phyloP scores from a whole-genome alignment of 352 stramenopile species.

The Phytophthora pisi region DNA sequence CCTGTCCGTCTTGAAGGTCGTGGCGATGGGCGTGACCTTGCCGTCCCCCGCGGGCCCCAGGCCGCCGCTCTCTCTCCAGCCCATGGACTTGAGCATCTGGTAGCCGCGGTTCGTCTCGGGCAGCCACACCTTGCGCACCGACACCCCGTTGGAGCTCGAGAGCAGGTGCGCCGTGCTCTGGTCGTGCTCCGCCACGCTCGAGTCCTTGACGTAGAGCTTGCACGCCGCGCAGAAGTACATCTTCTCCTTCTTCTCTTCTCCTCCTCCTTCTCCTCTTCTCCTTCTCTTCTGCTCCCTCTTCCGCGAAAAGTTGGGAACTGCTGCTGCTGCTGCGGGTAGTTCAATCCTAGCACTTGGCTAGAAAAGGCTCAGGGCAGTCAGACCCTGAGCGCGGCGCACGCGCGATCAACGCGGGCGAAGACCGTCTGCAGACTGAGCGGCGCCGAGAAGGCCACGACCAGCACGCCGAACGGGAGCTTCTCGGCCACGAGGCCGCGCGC shows the following conservation, averaged over 20 bases:
- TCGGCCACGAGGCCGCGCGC: slow-evolving; percentile 46
- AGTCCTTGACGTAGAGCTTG: slow-evolving; percentile 65
- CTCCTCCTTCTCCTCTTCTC: no score
- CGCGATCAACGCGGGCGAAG: slow-evolving; percentile 39
- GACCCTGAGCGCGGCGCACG: slow-evolving; percentile 35
- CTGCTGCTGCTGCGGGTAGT: background rate
- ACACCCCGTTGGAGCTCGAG: slow-evolving; percentile 47
- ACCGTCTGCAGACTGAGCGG: slow-evolving; percentile 43
- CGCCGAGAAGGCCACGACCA: slow-evolving; percentile 49
- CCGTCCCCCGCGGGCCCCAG: slow-evolving; percentile 42
- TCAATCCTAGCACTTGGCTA: slow-evolving; percentile 20
- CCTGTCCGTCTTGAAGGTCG: slow-evolving; percentile 60
- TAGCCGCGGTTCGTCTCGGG: slow-evolving; percentile 72
- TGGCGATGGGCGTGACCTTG: slow-evolving; percentile 54
- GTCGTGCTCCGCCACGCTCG: slow-evolving; percentile 56
- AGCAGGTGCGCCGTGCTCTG: slow-evolving; percentile 58
- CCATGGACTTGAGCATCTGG: slow-evolving; percentile 64
- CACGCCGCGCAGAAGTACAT: slow-evolving; percentile 77
- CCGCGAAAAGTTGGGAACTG: background rate
- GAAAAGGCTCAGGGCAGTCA: slow-evolving; percentile 27
- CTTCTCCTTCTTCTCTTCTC: background rate
- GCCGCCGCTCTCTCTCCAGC: slow-evolving; percentile 52
- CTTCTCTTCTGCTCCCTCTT: background rate
- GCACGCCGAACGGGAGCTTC: slow-evolving; percentile 57
- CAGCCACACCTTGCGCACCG: slow-evolving; percentile 67